These are phyloP conservation scores for Garcia nutans DNA, from an alignment of 345 rosid genomes.

Conservation along the genomic window DNA sequence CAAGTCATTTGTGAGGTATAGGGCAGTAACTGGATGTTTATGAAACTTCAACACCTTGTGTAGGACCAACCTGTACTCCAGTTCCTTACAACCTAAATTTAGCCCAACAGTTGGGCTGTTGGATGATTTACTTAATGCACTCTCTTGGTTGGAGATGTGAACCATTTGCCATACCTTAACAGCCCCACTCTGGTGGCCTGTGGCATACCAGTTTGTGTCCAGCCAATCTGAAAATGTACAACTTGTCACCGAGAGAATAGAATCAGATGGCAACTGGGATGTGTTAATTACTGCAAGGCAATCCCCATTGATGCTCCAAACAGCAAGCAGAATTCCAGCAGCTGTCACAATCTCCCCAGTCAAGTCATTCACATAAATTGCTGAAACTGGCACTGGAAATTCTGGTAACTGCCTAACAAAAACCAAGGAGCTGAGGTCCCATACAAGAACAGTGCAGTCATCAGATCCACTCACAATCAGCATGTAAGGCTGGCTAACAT, in stretches of 20 bases:
- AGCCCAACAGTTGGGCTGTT: slow-evolving; percentile 52
- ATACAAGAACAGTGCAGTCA: slow-evolving; percentile 86
- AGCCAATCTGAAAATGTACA: slow-evolving; percentile 87
- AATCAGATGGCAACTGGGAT: slow-evolving; percentile 95
- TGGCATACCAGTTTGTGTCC: slow-evolving; percentile 89
- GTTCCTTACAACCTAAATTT: slow-evolving; percentile 57
- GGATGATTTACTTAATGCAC: slow-evolving; percentile 43
- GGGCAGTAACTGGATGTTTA: slow-evolving; percentile 85
- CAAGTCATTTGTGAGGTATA: slow-evolving; percentile 68
- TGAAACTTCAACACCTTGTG: slow-evolving; percentile 83
- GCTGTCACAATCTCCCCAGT: slow-evolving; percentile 94
- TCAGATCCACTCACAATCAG: slow-evolving; percentile 92
- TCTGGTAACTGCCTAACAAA: slow-evolving; percentile 88
- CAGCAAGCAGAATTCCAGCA: slow-evolving; percentile 90
- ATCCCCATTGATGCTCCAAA: slow-evolving; percentile 98
- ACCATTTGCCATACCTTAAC: slow-evolving; percentile 97
- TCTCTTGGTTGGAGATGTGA: slow-evolving; percentile 59
- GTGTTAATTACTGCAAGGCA: slow-evolving; percentile 89
- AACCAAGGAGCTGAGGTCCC: slow-evolving; percentile 91
- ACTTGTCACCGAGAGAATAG: slow-evolving; percentile 79
- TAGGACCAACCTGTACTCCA: slow-evolving; percentile 81
- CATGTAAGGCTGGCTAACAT: slow-evolving; percentile 97
- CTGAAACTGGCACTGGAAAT: slow-evolving; percentile 85
- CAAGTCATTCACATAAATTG: slow-evolving; percentile 85
- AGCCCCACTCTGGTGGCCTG: slow-evolving; percentile 99